Evolutionary conservation across 192 early-diverging fungal genomes (phyloP).

Genomic region (Coemansia sp.): DNA sequence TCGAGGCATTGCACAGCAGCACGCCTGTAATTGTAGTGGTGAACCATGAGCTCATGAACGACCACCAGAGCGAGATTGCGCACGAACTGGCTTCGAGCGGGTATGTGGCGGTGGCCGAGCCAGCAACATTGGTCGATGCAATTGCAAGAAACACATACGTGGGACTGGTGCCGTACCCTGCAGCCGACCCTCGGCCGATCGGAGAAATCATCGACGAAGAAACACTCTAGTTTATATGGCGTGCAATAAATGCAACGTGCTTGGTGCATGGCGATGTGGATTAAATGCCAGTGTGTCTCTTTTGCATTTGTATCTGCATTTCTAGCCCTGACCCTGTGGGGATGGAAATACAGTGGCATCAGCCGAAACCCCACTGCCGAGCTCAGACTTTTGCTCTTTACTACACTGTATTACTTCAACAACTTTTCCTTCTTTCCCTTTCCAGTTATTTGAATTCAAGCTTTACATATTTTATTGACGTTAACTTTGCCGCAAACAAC

Average conservation of each 20-base stretch:
- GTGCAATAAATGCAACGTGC: not conserved
- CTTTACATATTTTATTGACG: not conserved
- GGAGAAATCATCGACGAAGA: constrained; percentile 52
- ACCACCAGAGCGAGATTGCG: constrained; percentile 87
- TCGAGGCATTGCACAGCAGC: constrained; percentile 67
- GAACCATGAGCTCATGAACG: constrained; percentile 76
- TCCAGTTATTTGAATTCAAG: not conserved
- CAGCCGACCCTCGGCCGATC: constrained; percentile 43
- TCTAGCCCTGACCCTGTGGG: not conserved
- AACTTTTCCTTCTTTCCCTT: too few relatives aligned
- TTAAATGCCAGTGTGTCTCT: not conserved
- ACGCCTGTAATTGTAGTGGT: constrained; percentile 74
- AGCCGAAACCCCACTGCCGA: too few relatives aligned
- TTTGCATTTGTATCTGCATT: not conserved
- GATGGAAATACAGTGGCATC: too few relatives aligned
- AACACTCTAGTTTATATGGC: not conserved
- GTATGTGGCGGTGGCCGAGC: constrained; percentile 51
- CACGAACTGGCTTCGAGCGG: constrained; percentile 59
- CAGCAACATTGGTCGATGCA: constrained; percentile 14
- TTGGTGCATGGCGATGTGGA: not conserved
- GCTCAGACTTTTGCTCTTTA: too few relatives aligned
- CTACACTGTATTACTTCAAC: too few relatives aligned
- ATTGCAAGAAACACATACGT: constrained; percentile 12
- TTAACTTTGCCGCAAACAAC: not conserved
- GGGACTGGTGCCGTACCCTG: constrained; percentile 33